These are phyloP conservation scores for Trifolium repens DNA, from an alignment of 306 rosid genomes.

Conservation along the genomic window DNA sequence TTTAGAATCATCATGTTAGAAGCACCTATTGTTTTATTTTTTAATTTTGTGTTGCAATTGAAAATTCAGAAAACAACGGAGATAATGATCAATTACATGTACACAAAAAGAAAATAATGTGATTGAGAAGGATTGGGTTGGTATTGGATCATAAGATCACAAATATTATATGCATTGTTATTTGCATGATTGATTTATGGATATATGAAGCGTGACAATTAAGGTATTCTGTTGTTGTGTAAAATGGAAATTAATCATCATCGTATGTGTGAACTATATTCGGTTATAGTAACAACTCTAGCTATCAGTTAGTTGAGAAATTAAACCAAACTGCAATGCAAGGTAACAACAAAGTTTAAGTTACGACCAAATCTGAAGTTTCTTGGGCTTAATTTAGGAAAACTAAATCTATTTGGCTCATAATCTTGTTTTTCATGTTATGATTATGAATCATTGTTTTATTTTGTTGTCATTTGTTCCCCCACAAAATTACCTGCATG, in stretches of 20 bases:
- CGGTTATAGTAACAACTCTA: conserved; percentile 23
- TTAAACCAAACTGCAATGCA: conserved; percentile 6
- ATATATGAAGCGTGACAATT: conserved; percentile 1
- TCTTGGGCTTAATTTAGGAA: conserved; percentile 54
- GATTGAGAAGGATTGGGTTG: not conserved
- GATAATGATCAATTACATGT: no score
- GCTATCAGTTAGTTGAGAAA: conserved; percentile 31
- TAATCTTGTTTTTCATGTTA: not conserved
- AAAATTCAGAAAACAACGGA: not conserved
- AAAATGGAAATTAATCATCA: conserved; percentile 39
- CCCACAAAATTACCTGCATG: not conserved
- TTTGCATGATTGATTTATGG: not conserved
- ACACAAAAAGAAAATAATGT: not conserved
- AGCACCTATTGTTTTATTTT: not conserved
- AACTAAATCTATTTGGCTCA: conserved; percentile 10
- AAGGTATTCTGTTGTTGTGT: conserved; percentile 41
- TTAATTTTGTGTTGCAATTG: not conserved
- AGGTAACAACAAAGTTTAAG: conserved; percentile 21
- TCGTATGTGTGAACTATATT: conserved; percentile 27
- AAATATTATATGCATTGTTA: no score
- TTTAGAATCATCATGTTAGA: conserved; percentile 29
- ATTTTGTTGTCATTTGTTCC: not conserved
- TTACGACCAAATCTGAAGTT: conserved; percentile 31
- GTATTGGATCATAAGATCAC: not conserved
- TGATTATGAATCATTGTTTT: not conserved